Evolutionary conservation across 371 early-diverging fungal species (phyloP).

Genomic region (Mucor circinelloides): DNA sequence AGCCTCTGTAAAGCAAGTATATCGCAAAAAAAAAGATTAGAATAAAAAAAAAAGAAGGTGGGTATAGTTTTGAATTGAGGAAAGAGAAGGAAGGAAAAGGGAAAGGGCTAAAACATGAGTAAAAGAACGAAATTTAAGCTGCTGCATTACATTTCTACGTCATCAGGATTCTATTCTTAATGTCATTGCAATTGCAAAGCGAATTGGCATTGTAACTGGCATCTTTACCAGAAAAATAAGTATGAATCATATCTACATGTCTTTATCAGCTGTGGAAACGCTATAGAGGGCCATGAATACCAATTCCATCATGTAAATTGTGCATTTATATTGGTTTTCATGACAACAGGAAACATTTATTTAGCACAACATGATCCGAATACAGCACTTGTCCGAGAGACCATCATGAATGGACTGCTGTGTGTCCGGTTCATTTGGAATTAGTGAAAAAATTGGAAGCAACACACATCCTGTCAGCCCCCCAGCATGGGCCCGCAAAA

Average conservation of each 20-base stretch:
- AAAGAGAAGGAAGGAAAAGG: slow-evolving; percentile 1
- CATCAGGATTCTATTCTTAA: background rate
- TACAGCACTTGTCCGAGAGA: background rate
- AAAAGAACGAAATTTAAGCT: background rate
- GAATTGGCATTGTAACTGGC: background rate
- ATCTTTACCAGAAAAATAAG: background rate
- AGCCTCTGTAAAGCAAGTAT: background rate
- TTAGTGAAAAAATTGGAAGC: background rate
- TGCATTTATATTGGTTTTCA: background rate
- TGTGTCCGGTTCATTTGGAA: background rate
- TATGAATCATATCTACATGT: background rate
- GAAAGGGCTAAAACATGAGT: background rate
- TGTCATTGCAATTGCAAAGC: background rate
- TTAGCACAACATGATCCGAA: background rate
- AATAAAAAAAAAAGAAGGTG: background rate
- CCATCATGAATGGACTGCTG: background rate
- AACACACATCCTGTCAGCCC: slow-evolving; percentile 6
- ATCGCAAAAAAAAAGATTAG: background rate
- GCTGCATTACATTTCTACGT: slow-evolving; percentile 7
- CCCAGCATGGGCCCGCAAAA: slow-evolving; percentile 3
- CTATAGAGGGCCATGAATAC: background rate
- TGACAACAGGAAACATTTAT: background rate
- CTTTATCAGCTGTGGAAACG: background rate
- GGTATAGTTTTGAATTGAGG: slow-evolving; percentile 2
- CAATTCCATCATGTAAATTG: background rate